phyloP scores from a whole-genome alignment of 495 filamentous ascomycete species.

The Aspergillus steynii region DNA sequence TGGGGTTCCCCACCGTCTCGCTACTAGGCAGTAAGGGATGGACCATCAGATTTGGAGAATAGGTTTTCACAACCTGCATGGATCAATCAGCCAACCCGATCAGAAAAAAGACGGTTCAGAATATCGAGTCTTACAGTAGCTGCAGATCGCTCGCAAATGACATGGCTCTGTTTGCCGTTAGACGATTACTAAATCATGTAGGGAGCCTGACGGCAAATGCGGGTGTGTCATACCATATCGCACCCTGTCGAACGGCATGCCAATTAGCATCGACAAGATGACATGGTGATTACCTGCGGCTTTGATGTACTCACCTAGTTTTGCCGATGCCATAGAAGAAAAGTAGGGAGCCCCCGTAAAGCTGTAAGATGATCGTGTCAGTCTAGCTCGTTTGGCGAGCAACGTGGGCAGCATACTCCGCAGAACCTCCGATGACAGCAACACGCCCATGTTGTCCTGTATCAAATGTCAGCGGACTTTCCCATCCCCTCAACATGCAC shows the following conservation, averaged over 20 bases:
- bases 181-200: constrained; percentile 8
- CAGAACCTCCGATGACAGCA: constrained; percentile 91
- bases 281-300: neutral
- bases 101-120: neutral
- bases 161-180: constrained; percentile 69
- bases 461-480: constrained; percentile 15
- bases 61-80: constrained; percentile 81
- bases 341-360: constrained; percentile 98
- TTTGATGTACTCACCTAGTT: constrained; percentile 53
- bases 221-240: constrained; percentile 67
- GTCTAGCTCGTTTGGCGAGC: constrained; percentile 4
- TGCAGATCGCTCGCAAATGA: constrained; percentile 91
- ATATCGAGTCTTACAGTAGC: constrained; percentile 46
- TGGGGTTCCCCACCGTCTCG: constrained; percentile 42
- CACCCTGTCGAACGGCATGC: constrained; percentile 49
- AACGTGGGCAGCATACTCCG: constrained; percentile 56
- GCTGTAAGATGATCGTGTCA: constrained; percentile 35
- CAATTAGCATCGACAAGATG: neutral
- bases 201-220: neutral
- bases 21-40: constrained; percentile 88
- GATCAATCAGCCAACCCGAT: neutral
- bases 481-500: constrained; percentile 1
- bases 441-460: constrained; percentile 88
- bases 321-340: constrained; percentile 92
- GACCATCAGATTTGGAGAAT: constrained; percentile 98